Conservation (phyloP, 306 rosid species). For the Acacia acuminata region DNA sequence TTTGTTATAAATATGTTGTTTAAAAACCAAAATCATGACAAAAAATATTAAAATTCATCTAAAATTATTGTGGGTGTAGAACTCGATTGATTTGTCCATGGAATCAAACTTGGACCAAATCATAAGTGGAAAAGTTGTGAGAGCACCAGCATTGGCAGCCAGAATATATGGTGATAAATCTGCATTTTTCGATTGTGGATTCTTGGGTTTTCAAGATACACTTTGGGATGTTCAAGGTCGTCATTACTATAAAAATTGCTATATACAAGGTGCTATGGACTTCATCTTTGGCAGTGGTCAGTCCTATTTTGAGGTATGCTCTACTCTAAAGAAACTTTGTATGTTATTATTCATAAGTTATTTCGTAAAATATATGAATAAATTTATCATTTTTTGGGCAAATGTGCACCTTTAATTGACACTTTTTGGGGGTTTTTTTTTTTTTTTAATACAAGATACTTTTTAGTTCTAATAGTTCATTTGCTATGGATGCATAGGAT, state of each 20-base stretch:
- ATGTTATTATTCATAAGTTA: background rate
- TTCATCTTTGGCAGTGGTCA: slow-evolving; percentile 53
- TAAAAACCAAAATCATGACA: background rate
- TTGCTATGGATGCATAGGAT: too few species aligned
- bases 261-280: slow-evolving; percentile 47
- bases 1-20: background rate
- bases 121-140: background rate
- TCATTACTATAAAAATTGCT: slow-evolving; percentile 41
- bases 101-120: background rate
- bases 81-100: background rate
- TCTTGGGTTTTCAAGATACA: slow-evolving; percentile 49
- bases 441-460: too few species aligned
- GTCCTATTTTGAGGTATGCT: slow-evolving; percentile 38
- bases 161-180: slow-evolving; percentile 50
- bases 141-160: slow-evolving; percentile 40
- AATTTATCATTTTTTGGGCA: too few species aligned
- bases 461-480: background rate
- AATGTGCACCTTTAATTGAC: too few species aligned
- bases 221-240: slow-evolving; percentile 49
- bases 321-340: background rate
- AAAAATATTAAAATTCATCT: too few species aligned
- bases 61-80: slow-evolving; percentile 13
- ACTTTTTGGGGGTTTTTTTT: too few species aligned
- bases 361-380: background rate
- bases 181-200: slow-evolving; percentile 39